Conservation (phyloP, 257 asterid species). For the Lantana camara region DNA sequence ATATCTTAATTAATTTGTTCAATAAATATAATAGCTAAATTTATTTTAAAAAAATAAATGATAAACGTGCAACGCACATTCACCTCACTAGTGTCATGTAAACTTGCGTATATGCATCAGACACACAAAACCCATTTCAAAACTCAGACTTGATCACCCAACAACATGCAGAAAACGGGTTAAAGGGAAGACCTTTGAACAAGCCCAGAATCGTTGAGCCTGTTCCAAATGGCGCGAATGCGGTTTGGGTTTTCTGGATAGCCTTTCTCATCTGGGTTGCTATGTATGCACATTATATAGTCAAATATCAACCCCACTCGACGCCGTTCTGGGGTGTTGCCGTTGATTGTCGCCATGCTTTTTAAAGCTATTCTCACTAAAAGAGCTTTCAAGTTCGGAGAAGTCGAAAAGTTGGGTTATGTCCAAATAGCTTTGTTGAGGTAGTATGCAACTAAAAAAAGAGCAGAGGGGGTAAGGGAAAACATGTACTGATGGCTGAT, state of each 20-base stretch:
- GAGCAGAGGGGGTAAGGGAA: too few species aligned
- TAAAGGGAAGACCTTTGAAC: slow-evolving; percentile 52
- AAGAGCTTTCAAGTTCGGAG: too few species aligned
- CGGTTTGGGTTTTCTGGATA: slow-evolving; percentile 66
- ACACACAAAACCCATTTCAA: slow-evolving; percentile 6
- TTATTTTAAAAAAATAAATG: too few species aligned
- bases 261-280: slow-evolving; percentile 23
- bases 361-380: not conserved
- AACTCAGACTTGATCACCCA: not conserved
- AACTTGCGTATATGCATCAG: not conserved
- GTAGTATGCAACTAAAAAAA: too few species aligned
- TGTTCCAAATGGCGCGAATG: slow-evolving; percentile 68
- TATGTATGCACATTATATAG: slow-evolving; percentile 60
- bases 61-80: too few species aligned
- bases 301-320: slow-evolving; percentile 67
- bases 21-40: too few species aligned
- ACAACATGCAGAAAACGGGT: not conserved
- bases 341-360: too few species aligned
- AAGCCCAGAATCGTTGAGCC: slow-evolving; percentile 65
- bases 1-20: too few species aligned
- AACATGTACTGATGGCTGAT: too few species aligned
- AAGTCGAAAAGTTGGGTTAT: too few species aligned
- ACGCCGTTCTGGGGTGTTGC: too few species aligned
- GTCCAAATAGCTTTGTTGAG: too few species aligned
- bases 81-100: not conserved